phyloP scores from a whole-genome alignment of 163 green algal genomes.

The Scenedesmus sp. region DNA sequence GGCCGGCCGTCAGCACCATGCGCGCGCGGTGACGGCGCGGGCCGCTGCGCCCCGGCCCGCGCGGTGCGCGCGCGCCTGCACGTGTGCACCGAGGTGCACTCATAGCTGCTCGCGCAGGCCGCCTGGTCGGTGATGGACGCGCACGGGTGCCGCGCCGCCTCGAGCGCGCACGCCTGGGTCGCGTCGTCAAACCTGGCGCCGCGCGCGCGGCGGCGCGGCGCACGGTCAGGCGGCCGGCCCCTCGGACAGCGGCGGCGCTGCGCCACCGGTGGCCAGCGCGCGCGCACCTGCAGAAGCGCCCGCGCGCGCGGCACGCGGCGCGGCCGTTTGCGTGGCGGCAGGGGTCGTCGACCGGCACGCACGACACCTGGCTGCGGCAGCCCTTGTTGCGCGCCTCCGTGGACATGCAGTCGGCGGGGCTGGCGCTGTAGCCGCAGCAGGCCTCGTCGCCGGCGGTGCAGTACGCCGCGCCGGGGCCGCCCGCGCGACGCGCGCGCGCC shows the following conservation, averaged over 20 bases:
- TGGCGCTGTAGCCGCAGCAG: constrained; percentile 7
- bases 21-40: no score
- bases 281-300: constrained; percentile 7
- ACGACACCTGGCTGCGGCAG: background rate
- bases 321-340: background rate
- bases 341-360: background rate
- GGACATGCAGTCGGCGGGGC: background rate
- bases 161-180: background rate
- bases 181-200: background rate
- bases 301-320: background rate
- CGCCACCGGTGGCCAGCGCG: no score
- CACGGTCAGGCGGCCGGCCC: no score
- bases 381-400: constrained; percentile 10
- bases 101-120: background rate
- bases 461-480: no score
- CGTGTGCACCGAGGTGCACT: no score
- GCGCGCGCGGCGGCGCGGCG: no score
- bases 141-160: background rate
- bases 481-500: no score
- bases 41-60: no score
- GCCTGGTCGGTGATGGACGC: background rate
- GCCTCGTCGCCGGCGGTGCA: background rate
- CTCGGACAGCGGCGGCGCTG: no score
- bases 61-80: no score
- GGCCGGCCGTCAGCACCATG: no score